These are phyloP conservation scores for Geosiphon pyriformis DNA, from an alignment of 192 early-diverging fungal genomes.

Conservation along the genomic window DNA sequence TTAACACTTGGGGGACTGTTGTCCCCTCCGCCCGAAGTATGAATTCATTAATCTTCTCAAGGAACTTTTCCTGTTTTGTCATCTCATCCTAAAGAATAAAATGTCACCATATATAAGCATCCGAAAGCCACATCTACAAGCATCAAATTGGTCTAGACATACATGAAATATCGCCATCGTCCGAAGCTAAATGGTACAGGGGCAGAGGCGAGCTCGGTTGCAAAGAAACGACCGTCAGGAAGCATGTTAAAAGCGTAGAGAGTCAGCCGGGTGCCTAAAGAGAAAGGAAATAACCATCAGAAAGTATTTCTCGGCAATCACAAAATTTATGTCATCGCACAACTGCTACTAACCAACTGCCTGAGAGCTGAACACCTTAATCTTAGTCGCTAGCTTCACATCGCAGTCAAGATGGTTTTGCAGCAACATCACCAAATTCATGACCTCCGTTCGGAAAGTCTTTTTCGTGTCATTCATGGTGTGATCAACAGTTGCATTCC, in stretches of 20 bases:
- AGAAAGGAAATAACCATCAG: not conserved
- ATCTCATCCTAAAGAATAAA: slow-evolving; percentile 13
- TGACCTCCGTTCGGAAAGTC: not conserved
- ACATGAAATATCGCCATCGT: slow-evolving; percentile 22
- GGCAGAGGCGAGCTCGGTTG: slow-evolving; percentile 7
- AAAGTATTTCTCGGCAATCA: not conserved
- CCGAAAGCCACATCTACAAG: not conserved
- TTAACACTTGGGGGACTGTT: slow-evolving; percentile 22
- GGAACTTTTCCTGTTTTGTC: slow-evolving; percentile 12
- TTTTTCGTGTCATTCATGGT: slow-evolving; percentile 20
- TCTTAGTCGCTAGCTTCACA: slow-evolving; percentile 11
- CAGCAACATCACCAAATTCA: slow-evolving; percentile 18
- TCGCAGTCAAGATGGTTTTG: slow-evolving; percentile 17
- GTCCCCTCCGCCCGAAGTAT: slow-evolving; percentile 23
- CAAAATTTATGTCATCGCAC: not conserved
- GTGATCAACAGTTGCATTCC: slow-evolving; percentile 11
- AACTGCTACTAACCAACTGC: slow-evolving; percentile 14
- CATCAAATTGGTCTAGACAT: slow-evolving; percentile 6
- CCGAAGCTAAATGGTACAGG: slow-evolving; percentile 15
- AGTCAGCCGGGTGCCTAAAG: slow-evolving; percentile 13
- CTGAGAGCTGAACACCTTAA: slow-evolving; percentile 16
- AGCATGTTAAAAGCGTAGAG: slow-evolving; percentile 23
- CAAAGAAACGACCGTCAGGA: slow-evolving; percentile 10
- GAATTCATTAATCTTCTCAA: slow-evolving; percentile 15
- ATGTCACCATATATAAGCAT: not conserved